phyloP scores from a whole-genome alignment of 345 rosid genomes.

The Gynandropsis gynandra region DNA sequence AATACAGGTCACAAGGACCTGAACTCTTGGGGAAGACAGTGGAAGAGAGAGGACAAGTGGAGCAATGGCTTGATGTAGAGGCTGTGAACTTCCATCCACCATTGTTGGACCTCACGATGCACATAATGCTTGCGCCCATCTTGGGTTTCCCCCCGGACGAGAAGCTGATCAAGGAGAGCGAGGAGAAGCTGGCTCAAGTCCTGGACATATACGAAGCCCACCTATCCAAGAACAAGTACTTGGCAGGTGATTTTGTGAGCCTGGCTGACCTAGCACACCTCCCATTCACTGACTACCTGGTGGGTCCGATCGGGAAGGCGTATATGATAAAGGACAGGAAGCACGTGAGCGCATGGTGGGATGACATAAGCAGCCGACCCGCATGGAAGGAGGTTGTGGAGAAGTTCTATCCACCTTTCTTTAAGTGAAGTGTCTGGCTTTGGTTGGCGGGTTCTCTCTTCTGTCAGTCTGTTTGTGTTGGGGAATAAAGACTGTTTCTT shows the following conservation, averaged over 20 bases:
- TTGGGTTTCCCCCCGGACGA: constrained; percentile 38
- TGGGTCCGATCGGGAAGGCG: constrained; percentile 39
- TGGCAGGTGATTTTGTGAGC: constrained; percentile 58
- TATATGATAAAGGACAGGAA: constrained; percentile 45
- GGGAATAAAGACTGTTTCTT: too few species aligned
- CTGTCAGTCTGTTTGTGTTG: too few species aligned
- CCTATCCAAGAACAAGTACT: constrained; percentile 48
- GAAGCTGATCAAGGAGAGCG: constrained; percentile 42
- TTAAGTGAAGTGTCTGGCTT: too few species aligned
- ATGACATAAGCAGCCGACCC: constrained; percentile 49
- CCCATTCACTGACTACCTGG: constrained; percentile 44
- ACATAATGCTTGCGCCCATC: constrained; percentile 33
- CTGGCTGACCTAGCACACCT: constrained; percentile 63
- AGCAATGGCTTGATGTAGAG: constrained; percentile 64
- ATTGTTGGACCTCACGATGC: constrained; percentile 29
- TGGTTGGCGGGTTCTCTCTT: too few species aligned
- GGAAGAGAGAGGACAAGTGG: constrained; percentile 44
- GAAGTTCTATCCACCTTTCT: constrained; percentile 14
- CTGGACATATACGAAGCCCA: constrained; percentile 54
- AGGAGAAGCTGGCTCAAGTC: constrained; percentile 49
- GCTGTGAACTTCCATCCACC: constrained; percentile 50
- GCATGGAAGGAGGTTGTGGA: constrained; percentile 49
- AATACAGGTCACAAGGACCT: constrained; percentile 37
- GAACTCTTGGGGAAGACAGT: constrained; percentile 27
- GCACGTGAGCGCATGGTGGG: constrained; percentile 60